A percentile compares a stretch with the other conserved stretches of the same genome.
Conservation (phyloP, 2,329 filamentous ascomycete genomes). For the Ophiostoma pallidulum region DNA sequence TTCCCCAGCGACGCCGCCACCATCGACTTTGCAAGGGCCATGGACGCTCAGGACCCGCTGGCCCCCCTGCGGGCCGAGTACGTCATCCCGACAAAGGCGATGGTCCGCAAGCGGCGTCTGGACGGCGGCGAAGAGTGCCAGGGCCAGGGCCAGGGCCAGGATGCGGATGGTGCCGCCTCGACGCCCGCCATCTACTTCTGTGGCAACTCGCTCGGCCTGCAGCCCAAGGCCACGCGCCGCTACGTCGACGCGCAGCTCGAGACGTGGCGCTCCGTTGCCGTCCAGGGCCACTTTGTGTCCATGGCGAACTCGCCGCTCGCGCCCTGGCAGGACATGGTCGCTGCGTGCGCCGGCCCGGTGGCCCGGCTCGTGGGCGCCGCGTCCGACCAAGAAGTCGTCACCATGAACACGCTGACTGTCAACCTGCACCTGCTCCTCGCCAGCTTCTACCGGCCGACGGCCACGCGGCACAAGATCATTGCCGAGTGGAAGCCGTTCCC, state of each 20-base stretch:
- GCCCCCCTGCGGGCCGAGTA: conserved; percentile 59
- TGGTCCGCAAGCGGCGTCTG: conserved; percentile 28
- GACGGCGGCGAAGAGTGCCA: not conserved
- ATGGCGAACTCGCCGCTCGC: conserved; percentile 51
- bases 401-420: conserved; percentile 79
- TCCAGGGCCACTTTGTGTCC: conserved; percentile 70
- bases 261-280: conserved; percentile 77
- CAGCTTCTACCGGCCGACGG: conserved; percentile 67
- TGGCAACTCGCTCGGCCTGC: conserved; percentile 80
- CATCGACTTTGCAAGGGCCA: conserved; percentile 37
- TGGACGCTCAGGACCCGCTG: conserved; percentile 55
- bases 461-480: conserved; percentile 63
- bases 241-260: conserved; percentile 65
- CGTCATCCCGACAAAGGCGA: conserved; percentile 60
- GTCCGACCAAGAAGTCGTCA: conserved; percentile 66
- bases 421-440: conserved; percentile 78
- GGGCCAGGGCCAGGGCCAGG: conserved; percentile 19
- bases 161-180: no score
- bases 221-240: conserved; percentile 57
- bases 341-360: conserved; percentile 59
- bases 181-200: conserved; percentile 72
- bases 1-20: conserved; percentile 41
- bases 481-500: conserved; percentile 88
- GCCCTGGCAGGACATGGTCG: conserved; percentile 71
- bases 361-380: conserved; percentile 66